These are phyloP conservation scores for Moricandia moricandioides DNA, from an alignment of 345 rosid genomes.

Conservation along the genomic window DNA sequence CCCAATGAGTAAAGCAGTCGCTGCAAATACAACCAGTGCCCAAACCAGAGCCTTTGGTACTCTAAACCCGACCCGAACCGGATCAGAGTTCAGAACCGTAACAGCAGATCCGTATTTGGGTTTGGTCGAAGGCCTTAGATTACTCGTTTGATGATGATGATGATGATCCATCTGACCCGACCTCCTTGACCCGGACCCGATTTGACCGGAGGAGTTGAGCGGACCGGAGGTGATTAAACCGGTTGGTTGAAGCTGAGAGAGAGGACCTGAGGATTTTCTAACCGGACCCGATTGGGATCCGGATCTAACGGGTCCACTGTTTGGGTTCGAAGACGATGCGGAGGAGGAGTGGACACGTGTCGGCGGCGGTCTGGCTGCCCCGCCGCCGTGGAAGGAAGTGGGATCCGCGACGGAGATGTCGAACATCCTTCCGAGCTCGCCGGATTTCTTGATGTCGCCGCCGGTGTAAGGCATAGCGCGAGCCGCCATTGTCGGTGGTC, in stretches of 20 bases:
- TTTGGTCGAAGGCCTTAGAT: conserved; percentile 50
- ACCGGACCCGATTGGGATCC: conserved; percentile 71
- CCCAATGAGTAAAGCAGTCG: conserved; percentile 85
- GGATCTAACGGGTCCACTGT: conserved; percentile 78
- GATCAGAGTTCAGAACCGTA: conserved; percentile 61
- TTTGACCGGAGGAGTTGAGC: conserved; percentile 65
- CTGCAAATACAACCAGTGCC: conserved; percentile 65
- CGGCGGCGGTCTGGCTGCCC: conserved; percentile 50
- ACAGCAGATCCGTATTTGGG: conserved; percentile 66
- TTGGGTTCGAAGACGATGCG: conserved; percentile 68
- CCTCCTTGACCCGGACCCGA: conserved; percentile 72
- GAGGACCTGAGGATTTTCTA: conserved; percentile 90
- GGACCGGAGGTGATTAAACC: conserved; percentile 97
- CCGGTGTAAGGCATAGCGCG: conserved; percentile 95
- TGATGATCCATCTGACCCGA: conserved; percentile 77
- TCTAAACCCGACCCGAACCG: conserved; percentile 59
- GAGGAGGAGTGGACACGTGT: conserved; percentile 29
- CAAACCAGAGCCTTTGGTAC: conserved; percentile 76
- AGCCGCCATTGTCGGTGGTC: conserved; percentile 80
- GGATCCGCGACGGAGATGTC: conserved; percentile 74
- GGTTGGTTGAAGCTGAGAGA: conserved; percentile 87
- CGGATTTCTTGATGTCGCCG: conserved; percentile 89
- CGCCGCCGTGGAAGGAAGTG: conserved; percentile 75
- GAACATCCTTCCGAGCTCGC: conserved; percentile 96
- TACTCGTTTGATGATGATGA: conserved; percentile 25